Evolutionary conservation across 306 rosid species (phyloP).

Genomic region (Dalbergia oliveri): DNA sequence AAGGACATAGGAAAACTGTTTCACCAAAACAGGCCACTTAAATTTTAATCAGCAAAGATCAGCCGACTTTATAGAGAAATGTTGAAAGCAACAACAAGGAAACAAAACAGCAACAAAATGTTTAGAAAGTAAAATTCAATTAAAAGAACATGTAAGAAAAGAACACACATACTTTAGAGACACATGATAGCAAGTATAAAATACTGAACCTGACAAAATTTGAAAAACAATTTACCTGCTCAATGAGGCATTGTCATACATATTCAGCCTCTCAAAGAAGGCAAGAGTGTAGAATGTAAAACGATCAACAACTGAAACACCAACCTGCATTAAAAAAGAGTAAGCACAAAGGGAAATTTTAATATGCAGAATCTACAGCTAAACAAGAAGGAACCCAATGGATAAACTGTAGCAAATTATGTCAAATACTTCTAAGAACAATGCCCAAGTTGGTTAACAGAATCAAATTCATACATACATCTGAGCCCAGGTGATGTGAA

Average conservation of each 20-base stretch:
- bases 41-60: neutral
- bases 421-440: neutral
- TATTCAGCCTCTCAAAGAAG: constrained; percentile 91
- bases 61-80: neutral
- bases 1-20: constrained; percentile 11
- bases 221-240: constrained; percentile 65
- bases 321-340: constrained; percentile 66
- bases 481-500: constrained; percentile 96
- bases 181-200: constrained; percentile 14
- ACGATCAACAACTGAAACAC: constrained; percentile 98
- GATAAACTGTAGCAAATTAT: constrained; percentile 34
- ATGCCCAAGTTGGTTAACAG: constrained; percentile 2
- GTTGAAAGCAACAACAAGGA: constrained; percentile 15
- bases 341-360: constrained; percentile 31
- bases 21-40: constrained; percentile 4
- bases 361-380: constrained; percentile 7
- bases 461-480: constrained; percentile 65
- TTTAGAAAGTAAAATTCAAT: constrained; percentile 38
- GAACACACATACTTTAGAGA: neutral
- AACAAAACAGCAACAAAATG: constrained; percentile 27
- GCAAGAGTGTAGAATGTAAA: constrained; percentile 93
- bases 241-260: constrained; percentile 92
- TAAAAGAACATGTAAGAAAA: constrained; percentile 34
- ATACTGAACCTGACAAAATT: neutral
- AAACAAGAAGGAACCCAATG: constrained; percentile 12